Conservation (phyloP, 2,329 filamentous ascomycete species). For the Diaporthe eres region DNA sequence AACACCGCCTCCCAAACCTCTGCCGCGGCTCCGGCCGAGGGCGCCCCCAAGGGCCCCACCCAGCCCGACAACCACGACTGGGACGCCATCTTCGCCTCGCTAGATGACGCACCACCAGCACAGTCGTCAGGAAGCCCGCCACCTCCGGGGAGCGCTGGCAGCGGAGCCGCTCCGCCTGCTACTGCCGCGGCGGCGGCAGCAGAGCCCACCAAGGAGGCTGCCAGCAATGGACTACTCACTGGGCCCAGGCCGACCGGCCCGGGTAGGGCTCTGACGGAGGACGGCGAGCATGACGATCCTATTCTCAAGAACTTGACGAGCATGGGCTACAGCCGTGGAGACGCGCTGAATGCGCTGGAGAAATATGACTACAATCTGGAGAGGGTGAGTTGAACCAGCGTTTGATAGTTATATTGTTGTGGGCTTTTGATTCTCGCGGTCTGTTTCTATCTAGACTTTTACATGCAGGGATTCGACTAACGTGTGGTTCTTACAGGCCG, state of each 20-base stretch:
- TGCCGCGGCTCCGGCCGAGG: constrained; percentile 53
- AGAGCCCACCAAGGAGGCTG: constrained; percentile 47
- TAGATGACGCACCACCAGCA: constrained; percentile 68
- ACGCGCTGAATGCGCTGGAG: constrained; percentile 86
- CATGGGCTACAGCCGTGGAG: constrained; percentile 86
- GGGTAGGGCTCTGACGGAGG: constrained; percentile 79
- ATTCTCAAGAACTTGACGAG: constrained; percentile 89
- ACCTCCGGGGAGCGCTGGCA: constrained; percentile 41
- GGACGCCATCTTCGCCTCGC: constrained; percentile 92
- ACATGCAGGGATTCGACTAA: constrained; percentile 18
- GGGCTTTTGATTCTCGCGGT: not conserved
- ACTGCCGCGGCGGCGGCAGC: constrained; percentile 43
- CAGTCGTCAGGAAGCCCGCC: constrained; percentile 46
- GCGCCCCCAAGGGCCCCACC: constrained; percentile 54
- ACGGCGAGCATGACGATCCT: constrained; percentile 88
- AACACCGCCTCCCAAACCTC: constrained; percentile 51
- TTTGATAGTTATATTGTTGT: not conserved
- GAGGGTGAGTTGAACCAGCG: constrained; percentile 73
- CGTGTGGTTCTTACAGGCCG: constrained; percentile 57
- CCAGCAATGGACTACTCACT: constrained; percentile 38
- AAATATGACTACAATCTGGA: constrained; percentile 97
- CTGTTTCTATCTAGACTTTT: not conserved
- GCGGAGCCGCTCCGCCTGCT: constrained; percentile 47
- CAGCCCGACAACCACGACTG: constrained; percentile 80
- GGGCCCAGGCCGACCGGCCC: constrained; percentile 45